A percentile compares a stretch with the other conserved stretches of the same genome.
Evolutionary conservation across 129 eudicot genomes (phyloP).

Genomic region (Rutidosis leptorrhynchoides): DNA sequence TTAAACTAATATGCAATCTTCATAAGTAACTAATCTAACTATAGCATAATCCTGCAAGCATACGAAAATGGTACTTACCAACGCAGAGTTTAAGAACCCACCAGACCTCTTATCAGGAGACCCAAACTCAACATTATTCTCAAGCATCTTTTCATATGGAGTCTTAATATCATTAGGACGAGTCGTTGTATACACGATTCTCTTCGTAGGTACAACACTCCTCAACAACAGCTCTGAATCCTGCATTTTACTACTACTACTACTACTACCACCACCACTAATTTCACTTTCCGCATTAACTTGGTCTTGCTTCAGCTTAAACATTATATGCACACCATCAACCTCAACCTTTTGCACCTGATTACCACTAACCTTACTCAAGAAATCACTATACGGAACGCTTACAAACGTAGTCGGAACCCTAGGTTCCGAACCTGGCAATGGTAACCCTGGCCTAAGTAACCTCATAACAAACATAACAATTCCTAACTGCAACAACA

Average conservation of each 20-base stretch:
- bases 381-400: conserved; percentile 92
- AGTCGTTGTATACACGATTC: conserved; percentile 76
- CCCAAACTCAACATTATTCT: conserved; percentile 87
- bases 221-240: conserved; percentile 74
- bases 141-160: conserved; percentile 95
- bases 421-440: conserved; percentile 84
- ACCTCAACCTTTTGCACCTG: conserved; percentile 94
- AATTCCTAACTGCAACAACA: conserved; percentile 80
- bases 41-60: neutral
- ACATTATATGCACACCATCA: conserved; percentile 92
- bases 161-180: conserved; percentile 89
- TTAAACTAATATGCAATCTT: neutral
- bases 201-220: conserved; percentile 64
- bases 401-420: conserved; percentile 58
- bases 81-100: conserved; percentile 82
- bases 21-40: conserved; percentile 1
- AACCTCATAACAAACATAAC: conserved; percentile 84
- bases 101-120: conserved; percentile 98
- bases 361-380: conserved; percentile 68
- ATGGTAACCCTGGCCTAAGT: conserved; percentile 66
- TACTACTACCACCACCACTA: conserved; percentile 21
- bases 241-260: conserved; percentile 46
- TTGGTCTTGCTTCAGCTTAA: conserved; percentile 65
- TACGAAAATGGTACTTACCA: conserved; percentile 49
- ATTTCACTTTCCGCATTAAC: conserved; percentile 37